A percentile compares a stretch with the other conserved stretches of the same genome.
Evolutionary conservation across 768 basidiomycete species (phyloP).

Genomic region (Lentinula sp.): DNA sequence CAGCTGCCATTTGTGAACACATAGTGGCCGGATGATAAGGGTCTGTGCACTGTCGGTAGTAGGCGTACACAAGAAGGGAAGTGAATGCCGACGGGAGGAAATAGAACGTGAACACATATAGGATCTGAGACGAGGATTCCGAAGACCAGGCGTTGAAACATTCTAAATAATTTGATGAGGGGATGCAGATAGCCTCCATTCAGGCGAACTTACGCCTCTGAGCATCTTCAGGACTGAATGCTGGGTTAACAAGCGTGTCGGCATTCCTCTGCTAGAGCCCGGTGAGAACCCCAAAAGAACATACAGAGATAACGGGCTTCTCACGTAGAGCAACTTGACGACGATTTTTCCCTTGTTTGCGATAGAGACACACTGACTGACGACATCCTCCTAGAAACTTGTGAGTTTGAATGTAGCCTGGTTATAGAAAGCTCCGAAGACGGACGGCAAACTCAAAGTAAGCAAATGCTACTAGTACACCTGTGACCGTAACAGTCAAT

Average conservation of each 20-base stretch:
- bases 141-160: constrained; percentile 33
- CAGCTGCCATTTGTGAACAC: not conserved
- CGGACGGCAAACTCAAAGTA: constrained; percentile 34
- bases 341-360: not conserved
- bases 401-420: not conserved
- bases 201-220: constrained; percentile 25
- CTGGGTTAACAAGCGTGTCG: not conserved
- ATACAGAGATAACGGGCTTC: not conserved
- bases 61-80: constrained; percentile 30
- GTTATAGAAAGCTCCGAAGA: not conserved
- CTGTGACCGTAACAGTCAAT: constrained; percentile 27
- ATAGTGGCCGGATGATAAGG: constrained; percentile 30
- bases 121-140: constrained; percentile 30
- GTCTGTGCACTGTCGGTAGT: constrained; percentile 34
- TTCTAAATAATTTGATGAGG: constrained; percentile 16
- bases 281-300: not conserved
- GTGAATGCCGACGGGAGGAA: constrained; percentile 28
- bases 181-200: not conserved
- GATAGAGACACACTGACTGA: constrained; percentile 3
- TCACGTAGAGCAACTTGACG: constrained; percentile 3
- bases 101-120: constrained; percentile 30
- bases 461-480: constrained; percentile 27
- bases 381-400: not conserved
- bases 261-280: not conserved
- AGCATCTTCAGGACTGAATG: constrained; percentile 15